A percentile compares a stretch with the other conserved stretches of the same genome.
Conservation (phyloP, 2,329 filamentous ascomycete genomes). For the Venturia pyrina region DNA sequence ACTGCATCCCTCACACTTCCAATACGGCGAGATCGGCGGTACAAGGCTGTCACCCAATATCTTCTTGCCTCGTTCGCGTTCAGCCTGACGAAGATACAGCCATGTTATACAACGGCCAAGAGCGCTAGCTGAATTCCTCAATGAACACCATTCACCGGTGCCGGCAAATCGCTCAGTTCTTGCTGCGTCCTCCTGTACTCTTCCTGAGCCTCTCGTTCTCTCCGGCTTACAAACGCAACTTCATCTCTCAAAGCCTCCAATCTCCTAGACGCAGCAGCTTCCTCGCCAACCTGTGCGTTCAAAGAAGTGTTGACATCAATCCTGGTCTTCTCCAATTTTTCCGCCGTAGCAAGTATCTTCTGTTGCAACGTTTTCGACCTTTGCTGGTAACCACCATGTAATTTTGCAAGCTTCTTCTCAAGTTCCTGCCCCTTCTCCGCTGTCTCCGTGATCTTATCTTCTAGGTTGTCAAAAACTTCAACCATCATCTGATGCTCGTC, state of each 20-base stretch:
- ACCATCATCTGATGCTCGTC: constrained; percentile 57
- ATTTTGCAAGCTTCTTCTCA: constrained; percentile 83
- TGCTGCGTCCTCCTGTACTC: constrained; percentile 66
- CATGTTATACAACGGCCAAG: neutral
- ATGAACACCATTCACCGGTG: constrained; percentile 6
- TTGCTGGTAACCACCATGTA: constrained; percentile 83
- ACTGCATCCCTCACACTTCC: neutral
- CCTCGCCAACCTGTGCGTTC: constrained; percentile 68
- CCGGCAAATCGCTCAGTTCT: constrained; percentile 45
- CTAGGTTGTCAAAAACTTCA: constrained; percentile 64
- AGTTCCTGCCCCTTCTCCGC: constrained; percentile 78
- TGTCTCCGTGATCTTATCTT: constrained; percentile 60
- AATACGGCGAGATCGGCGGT: neutral
- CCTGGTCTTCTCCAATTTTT: constrained; percentile 62
- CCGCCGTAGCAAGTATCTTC: constrained; percentile 68
- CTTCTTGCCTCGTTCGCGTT: neutral
- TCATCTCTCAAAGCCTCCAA: constrained; percentile 72
- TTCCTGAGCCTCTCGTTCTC: constrained; percentile 88
- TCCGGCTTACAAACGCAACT: constrained; percentile 65
- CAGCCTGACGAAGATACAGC: neutral
- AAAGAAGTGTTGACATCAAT: constrained; percentile 64
- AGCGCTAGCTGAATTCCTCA: neutral
- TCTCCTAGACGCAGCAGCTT: constrained; percentile 61
- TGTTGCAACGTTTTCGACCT: constrained; percentile 69
- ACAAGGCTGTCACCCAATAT: neutral